Evolutionary conservation across 2,329 filamentous ascomycete species (phyloP).

Genomic region (Penicillium thymicola): DNA sequence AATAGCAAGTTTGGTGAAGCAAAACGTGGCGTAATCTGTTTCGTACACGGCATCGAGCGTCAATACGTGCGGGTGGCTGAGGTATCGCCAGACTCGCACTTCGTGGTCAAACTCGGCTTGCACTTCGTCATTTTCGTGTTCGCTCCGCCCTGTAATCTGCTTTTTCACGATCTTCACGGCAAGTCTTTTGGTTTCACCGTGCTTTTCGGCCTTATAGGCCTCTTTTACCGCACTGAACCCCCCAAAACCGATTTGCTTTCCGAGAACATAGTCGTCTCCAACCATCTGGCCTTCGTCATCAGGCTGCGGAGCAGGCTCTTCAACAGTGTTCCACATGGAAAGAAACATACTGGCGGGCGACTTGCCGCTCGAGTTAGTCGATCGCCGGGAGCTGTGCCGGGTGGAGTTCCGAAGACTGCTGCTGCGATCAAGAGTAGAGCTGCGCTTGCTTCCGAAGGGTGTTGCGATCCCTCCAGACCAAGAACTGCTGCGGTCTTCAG

Average conservation of each 20-base stretch:
- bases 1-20: constrained; percentile 62
- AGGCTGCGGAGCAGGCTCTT: constrained; percentile 48
- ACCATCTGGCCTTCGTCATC: constrained; percentile 68
- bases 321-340: constrained; percentile 50
- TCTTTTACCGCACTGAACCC: constrained; percentile 67
- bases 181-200: constrained; percentile 50
- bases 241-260: constrained; percentile 62
- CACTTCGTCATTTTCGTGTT: constrained; percentile 61
- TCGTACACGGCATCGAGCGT: constrained; percentile 63
- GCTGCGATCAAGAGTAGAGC: constrained; percentile 34
- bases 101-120: constrained; percentile 68
- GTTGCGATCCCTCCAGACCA: constrained; percentile 36
- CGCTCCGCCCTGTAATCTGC: constrained; percentile 52
- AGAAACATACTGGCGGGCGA: constrained; percentile 59
- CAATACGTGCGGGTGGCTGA: constrained; percentile 61
- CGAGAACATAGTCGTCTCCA: constrained; percentile 64
- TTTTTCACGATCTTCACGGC: constrained; percentile 68
- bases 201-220: constrained; percentile 59
- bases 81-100: constrained; percentile 64
- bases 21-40: constrained; percentile 66
- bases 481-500: constrained; percentile 40
- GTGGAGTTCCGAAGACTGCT: constrained; percentile 35
- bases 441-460: constrained; percentile 37
- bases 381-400: constrained; percentile 45
- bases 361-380: constrained; percentile 50